Percentiles rank a stretch among this genome's conserved stretches.
Evolutionary conservation across 2,329 filamentous ascomycete species (phyloP).

Genomic region (Sphaceloma murrayae): DNA sequence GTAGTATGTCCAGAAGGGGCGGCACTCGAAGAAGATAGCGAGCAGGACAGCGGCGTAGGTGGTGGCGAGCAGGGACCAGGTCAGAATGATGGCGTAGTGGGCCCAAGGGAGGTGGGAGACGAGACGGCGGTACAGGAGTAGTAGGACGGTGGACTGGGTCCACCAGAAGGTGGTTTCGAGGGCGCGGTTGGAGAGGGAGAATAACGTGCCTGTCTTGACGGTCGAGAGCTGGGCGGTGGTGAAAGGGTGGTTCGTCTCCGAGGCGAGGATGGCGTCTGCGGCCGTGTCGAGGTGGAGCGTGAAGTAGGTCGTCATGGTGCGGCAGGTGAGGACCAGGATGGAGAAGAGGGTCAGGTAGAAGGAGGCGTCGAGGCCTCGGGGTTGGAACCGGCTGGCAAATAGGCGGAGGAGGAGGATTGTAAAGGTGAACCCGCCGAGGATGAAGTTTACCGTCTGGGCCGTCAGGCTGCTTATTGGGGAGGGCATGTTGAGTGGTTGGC

Average conservation of each 20-base stretch:
- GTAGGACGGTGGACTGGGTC: conserved; percentile 4
- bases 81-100: neutral
- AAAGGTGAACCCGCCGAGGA: conserved; percentile 4
- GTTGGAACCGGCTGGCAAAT: conserved; percentile 6
- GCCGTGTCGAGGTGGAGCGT: conserved; percentile 11
- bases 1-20: conserved; percentile 8
- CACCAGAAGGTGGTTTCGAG: conserved; percentile 16
- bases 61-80: conserved; percentile 8
- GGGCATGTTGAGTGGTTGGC: neutral
- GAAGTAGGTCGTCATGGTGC: conserved; percentile 9
- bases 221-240: neutral
- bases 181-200: conserved; percentile 10
- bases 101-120: conserved; percentile 13
- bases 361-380: conserved; percentile 3
- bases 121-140: conserved; percentile 10
- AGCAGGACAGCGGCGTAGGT: conserved; percentile 3
- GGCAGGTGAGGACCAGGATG: conserved; percentile 1
- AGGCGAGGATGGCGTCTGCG: conserved; percentile 1
- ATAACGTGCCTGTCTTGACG: conserved; percentile 3
- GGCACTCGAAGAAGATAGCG: conserved; percentile 14
- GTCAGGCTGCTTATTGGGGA: neutral
- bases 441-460: conserved; percentile 11
- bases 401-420: conserved; percentile 10
- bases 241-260: neutral
- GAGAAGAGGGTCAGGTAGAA: conserved; percentile 10